Evolutionary conservation across 208 protist species (phyloP), one percentile per base, ranked within the genome.

Genomic region (Leishmania braziliensis): DNA sequence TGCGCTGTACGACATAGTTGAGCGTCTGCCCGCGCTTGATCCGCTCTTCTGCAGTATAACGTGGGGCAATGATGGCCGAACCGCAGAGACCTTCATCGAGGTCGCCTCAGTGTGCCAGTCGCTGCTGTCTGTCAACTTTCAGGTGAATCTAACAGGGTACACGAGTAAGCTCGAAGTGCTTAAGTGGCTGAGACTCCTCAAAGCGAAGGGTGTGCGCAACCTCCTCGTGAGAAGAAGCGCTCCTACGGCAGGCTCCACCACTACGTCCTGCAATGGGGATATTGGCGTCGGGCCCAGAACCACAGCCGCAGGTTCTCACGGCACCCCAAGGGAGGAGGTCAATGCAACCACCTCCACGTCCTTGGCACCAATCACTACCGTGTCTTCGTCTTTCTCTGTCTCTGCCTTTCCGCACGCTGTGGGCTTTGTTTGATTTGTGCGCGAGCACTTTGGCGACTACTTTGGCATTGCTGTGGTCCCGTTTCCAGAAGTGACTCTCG

Each of bases 121-220:
- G 46, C 71, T 94, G 5, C 85, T 92, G 43, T 91, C 91, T 33
- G 48, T 98, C 26, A 97, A 99, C 66, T 97, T 88, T n/a, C 93
- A 97, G 91, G 91, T 99, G 80, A 98, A 99, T 84, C 62, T 99
- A 6, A 99, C 98, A 3, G 97, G 96, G 74, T 97, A 95, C 48
- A 98, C 94, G 72, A 95, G 90, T 80, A 81, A 84, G 2, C 76
- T 80, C 0, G 87, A 96, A 9, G 79, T 98, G n/a, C 70, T 89
- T 2, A 72, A 88, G 43, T 93, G 92, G 68, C 85, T 99, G n/a
- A 78, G 88, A 1, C 54, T 88, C 2, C 85, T 95, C 10, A 95
- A 98, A 70, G 86, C 83, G 18, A 83, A 86, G 71, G 96, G 98
- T 58, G 93, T 99, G 56, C 90, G 90, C 68, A 99, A 99, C 88